A percentile compares a stretch with the other conserved stretches of the same genome.
phyloP scores from a whole-genome alignment of 2,329 filamentous ascomycete genomes.

The Scopulariopsis brevicaulis region DNA sequence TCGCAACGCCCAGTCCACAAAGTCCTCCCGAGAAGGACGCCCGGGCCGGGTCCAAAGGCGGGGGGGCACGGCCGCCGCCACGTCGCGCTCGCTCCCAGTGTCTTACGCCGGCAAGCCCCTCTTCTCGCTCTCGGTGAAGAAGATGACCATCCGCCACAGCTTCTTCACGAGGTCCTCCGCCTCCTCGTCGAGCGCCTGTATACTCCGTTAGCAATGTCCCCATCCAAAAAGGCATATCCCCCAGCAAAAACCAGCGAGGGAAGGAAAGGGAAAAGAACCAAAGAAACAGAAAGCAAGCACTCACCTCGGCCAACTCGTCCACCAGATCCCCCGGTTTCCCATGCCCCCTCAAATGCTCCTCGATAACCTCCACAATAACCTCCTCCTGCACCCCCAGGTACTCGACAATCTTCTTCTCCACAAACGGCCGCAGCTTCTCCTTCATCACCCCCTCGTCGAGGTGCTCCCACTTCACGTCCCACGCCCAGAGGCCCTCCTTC shows the following conservation, averaged over 20 bases:
- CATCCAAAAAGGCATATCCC: neutral
- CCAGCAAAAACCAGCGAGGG: neutral
- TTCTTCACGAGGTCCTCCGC: constrained; percentile 91
- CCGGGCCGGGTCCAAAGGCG: too few relatives aligned
- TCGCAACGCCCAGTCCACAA: too few relatives aligned
- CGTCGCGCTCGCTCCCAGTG: neutral
- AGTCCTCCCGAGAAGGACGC: too few relatives aligned
- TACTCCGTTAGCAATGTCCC: neutral
- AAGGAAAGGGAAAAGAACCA: neutral
- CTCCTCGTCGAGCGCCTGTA: constrained; percentile 80
- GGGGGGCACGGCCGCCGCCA: too few relatives aligned
- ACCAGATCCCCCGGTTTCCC: constrained; percentile 69
- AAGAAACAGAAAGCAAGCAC: constrained; percentile 19
- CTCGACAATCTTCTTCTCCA: constrained; percentile 97
- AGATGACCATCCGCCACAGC: constrained; percentile 96
- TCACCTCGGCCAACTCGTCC: constrained; percentile 72
- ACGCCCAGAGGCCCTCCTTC: constrained; percentile 80
- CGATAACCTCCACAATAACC: constrained; percentile 84
- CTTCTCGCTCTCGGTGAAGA: constrained; percentile 93
- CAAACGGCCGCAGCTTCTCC: constrained; percentile 84
- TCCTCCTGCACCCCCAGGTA: constrained; percentile 94
- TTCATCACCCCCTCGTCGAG: constrained; percentile 71
- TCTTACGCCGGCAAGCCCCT: constrained; percentile 61
- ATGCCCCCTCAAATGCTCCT: constrained; percentile 71
- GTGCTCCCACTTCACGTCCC: constrained; percentile 86